Percentiles rank a stretch among this genome's conserved stretches.
These are phyloP conservation scores for Taphrina sp. DNA, from an alignment of 1,139 yeast genomes.

Conservation along the genomic window DNA sequence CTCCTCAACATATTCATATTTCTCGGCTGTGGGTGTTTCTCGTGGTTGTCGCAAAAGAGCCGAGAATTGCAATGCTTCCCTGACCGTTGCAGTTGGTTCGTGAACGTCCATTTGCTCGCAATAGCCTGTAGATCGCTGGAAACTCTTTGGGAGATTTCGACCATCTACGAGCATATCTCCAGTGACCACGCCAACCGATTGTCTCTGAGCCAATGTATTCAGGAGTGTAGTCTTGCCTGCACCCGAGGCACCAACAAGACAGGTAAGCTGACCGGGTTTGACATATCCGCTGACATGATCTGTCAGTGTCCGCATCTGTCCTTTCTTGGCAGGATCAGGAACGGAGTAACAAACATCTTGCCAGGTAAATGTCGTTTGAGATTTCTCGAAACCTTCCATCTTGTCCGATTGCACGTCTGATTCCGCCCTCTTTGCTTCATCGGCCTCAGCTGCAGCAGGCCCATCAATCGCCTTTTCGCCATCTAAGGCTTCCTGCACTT, in stretches of 20 bases:
- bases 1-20: constrained; percentile 50
- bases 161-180: constrained; percentile 68
- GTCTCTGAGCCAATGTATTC: constrained; percentile 60
- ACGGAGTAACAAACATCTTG: constrained; percentile 54
- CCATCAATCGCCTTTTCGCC: constrained; percentile 49
- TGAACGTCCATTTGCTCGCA: constrained; percentile 68
- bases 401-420: not conserved
- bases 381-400: constrained; percentile 21
- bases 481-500: constrained; percentile 37
- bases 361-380: constrained; percentile 57
- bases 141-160: constrained; percentile 52
- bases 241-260: constrained; percentile 65
- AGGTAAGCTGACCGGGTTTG: constrained; percentile 61
- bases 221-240: constrained; percentile 69
- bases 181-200: constrained; percentile 58
- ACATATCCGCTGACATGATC: constrained; percentile 63
- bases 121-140: constrained; percentile 63
- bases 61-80: constrained; percentile 71
- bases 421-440: constrained; percentile 17
- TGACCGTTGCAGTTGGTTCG: constrained; percentile 64
- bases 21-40: constrained; percentile 41
- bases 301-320: constrained; percentile 52
- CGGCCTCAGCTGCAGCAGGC: constrained; percentile 48
- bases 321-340: constrained; percentile 52
- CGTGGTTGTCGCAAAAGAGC: constrained; percentile 61